Base-by-base conservation (phyloP, 371 early-diverging fungal genomes). In the Zychaea mexicana region DNA sequence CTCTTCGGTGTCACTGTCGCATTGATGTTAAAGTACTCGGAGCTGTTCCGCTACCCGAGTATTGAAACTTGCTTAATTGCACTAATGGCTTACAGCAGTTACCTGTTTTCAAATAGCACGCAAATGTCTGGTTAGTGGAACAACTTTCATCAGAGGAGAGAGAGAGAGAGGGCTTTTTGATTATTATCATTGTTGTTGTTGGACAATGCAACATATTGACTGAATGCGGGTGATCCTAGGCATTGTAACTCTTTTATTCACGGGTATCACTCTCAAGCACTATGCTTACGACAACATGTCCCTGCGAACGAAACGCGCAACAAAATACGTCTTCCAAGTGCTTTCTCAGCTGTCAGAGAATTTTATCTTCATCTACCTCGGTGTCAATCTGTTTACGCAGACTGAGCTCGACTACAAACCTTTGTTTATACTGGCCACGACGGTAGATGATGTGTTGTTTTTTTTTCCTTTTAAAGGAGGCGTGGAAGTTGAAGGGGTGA, bases 341-440 rank as follows among this genome's bases (percentile, higher is more conserved):
- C 75, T 96, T 31, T 88, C 94, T 0, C 93, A 95, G 64, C 81
- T 97, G 19, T 89, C 93, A 0, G 98, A 98, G 67, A 96, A 94
- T 68, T 96, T 98, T 71, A 92, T 96, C 67, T 98, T 97, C 70
- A 94, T 98, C 65, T 96, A 96, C 66, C 83, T 98, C 26, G 98
- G 97, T 10, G 83, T 98, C 53, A 91, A 96, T 22, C 79, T 97
- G 52, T 96, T 95, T 70, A 93, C 95, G 0, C 82, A 86, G 26
- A 72, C 78, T 24, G 88, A 90, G 61, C 80, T 88, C 57, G 82
- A 86, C 36, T 90, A 88, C 70, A 85, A 87, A 57, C 89, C 91
- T 4, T 65, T 92, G 3, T 92, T 92, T 61, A 90, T 93, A 46
- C 39, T 91, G 6, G 88, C 80, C 39, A 90, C 91, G 22, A 83